Evolutionary conservation across 2,329 filamentous ascomycete genomes (phyloP).

Genomic region (Ramichloridium luteum): DNA sequence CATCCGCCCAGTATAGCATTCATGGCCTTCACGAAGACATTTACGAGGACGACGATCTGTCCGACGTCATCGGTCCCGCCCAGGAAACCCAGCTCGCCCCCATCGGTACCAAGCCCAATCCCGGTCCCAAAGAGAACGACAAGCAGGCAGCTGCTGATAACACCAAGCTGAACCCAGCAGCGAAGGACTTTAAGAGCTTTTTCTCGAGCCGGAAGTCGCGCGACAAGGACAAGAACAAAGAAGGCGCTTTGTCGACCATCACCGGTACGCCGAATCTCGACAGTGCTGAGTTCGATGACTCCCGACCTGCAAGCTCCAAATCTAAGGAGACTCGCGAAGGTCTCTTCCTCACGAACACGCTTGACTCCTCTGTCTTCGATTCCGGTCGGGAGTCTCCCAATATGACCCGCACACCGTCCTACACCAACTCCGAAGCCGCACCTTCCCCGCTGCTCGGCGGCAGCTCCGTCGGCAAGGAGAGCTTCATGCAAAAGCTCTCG

Average conservation of each 20-base stretch:
- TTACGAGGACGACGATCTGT: slow-evolving; percentile 36
- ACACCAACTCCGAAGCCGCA: slow-evolving; percentile 30
- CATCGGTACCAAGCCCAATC: slow-evolving; percentile 58
- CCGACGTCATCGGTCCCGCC: slow-evolving; percentile 30
- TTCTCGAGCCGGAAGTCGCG: slow-evolving; percentile 36
- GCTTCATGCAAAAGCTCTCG: slow-evolving; percentile 38
- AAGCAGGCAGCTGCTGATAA: slow-evolving; percentile 29
- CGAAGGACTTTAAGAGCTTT: slow-evolving; percentile 71
- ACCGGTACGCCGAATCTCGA: slow-evolving; percentile 11
- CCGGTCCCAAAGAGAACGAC: slow-evolving; percentile 16
- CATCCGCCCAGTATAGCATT: slow-evolving; percentile 66
- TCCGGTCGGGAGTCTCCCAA: slow-evolving; percentile 19
- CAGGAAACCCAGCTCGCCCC: slow-evolving; percentile 46
- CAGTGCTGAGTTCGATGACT: slow-evolving; percentile 23
- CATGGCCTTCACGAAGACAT: slow-evolving; percentile 46
- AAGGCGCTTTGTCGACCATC: slow-evolving; percentile 2
- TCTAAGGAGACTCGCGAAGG: slow-evolving; percentile 34
- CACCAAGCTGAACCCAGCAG: slow-evolving; percentile 68
- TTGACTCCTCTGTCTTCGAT: slow-evolving; percentile 21
- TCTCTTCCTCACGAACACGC: slow-evolving; percentile 25
- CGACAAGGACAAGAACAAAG: slow-evolving; percentile 27
- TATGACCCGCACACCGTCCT: slow-evolving; percentile 20
- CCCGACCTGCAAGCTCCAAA: slow-evolving; percentile 27
- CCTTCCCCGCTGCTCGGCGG: slow-evolving; percentile 24
- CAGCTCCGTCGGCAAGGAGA: slow-evolving; percentile 29